Evolutionary conservation across 495 filamentous ascomycete genomes (phyloP), one percentile per base, ranked within the genome.

Genomic region (Penicillium salamii): DNA sequence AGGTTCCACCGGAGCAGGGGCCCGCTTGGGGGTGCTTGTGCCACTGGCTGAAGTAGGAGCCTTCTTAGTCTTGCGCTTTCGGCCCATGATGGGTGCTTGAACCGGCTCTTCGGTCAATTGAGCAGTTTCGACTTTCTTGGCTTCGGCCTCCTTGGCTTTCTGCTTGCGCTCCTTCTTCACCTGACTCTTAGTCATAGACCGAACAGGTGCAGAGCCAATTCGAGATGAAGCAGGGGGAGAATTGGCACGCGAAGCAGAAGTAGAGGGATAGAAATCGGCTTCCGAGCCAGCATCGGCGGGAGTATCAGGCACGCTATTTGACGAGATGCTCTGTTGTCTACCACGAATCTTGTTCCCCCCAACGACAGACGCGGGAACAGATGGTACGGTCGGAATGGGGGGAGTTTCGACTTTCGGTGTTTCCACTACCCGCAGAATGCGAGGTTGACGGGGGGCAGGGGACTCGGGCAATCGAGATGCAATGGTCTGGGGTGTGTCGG

Each of bases 51-150:
- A 57, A 13, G 59, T 49, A 12, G 71, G 66, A 11, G 77, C 78
- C 70, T 91, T 95, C 75, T 90, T 93, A 56, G 89, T 83, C 72
- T 96, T 97, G 70, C 92, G 92, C 71, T 95, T 95, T 31, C 90
- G 75, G 23, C 88, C 88, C 32, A 93, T 70, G 33, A 97, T 93
- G 3, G 90, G 90, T 0, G 81, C 89, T 54, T 92, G 88, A 33
- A 85, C 80, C 4, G 75, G 68, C 52, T 89, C 85, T 50, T 82
- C 77, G 11, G 69, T 58, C 33, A 75, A 66, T 49, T 68, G 57
- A 12, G 74, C 67, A 7, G 70, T 60, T 51, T 88, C 87, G 14
- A 72, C 67, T 42, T 80, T 79, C 54, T 82, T 76, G 57, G 87
- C 84, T 62, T 88, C 85, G 0, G 76, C 73, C 32, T 78, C 71